A percentile compares a stretch with the other conserved stretches of the same genome.
Evolutionary conservation across 2,329 filamentous ascomycete species (phyloP).

Genomic region (Fusarium devonianum): DNA sequence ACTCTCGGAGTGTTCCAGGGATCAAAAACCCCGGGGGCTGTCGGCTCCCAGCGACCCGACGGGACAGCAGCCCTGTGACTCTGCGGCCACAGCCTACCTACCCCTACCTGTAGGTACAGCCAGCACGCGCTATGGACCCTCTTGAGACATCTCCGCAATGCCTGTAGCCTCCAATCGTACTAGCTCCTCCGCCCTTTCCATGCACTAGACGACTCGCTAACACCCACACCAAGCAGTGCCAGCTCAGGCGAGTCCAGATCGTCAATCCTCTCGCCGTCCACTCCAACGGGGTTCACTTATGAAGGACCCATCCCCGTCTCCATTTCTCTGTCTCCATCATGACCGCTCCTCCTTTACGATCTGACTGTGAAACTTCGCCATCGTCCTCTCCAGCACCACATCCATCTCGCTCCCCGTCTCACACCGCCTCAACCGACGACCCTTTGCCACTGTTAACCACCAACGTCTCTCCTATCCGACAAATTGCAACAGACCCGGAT

Average conservation of each 20-base stretch:
- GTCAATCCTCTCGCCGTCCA: slow-evolving; percentile 9
- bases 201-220: slow-evolving; percentile 32
- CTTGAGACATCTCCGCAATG: slow-evolving; percentile 2
- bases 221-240: slow-evolving; percentile 11
- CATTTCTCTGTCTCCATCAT: slow-evolving; percentile 34
- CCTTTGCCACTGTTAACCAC: slow-evolving; percentile 13
- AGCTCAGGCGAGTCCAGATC: slow-evolving; percentile 16
- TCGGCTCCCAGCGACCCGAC: background rate
- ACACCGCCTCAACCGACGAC: slow-evolving; percentile 14
- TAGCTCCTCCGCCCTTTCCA: slow-evolving; percentile 32
- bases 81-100: background rate
- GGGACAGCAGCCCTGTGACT: background rate
- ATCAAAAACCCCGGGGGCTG: slow-evolving; percentile 5
- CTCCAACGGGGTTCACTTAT: slow-evolving; percentile 29
- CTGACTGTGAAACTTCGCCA: slow-evolving; percentile 21
- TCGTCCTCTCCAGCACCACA: slow-evolving; percentile 18
- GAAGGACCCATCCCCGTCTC: slow-evolving; percentile 36
- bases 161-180: slow-evolving; percentile 16
- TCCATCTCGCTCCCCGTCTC: slow-evolving; percentile 19
- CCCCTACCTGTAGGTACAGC: too few species aligned
- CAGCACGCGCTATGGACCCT: slow-evolving; percentile 21
- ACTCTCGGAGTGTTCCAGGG: slow-evolving; percentile 21
- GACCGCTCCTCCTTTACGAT: slow-evolving; percentile 34
- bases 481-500: slow-evolving; percentile 5
- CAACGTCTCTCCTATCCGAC: background rate